phyloP scores from a whole-genome alignment of 371 early-diverging fungal genomes.

The Zychaea mexicana region DNA sequence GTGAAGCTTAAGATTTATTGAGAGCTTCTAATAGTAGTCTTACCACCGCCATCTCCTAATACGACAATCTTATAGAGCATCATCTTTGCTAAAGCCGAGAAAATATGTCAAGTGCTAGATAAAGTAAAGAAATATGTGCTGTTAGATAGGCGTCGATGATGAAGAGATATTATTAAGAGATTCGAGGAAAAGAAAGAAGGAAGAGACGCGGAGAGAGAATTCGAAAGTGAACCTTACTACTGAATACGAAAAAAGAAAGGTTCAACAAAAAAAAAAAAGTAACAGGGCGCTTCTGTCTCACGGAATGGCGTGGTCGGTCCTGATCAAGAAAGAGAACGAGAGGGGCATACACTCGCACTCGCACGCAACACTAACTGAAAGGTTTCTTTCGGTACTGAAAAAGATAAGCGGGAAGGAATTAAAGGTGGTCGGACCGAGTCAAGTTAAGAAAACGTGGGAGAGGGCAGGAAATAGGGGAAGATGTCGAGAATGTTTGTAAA shows the following conservation, averaged over 20 bases:
- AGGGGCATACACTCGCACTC: background rate
- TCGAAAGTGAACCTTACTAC: background rate
- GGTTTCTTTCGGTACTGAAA: too few species aligned
- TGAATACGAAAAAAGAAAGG: background rate
- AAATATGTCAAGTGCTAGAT: too few species aligned
- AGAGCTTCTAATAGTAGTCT: constrained; percentile 12
- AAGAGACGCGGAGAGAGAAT: background rate
- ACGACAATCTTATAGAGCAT: constrained; percentile 25
- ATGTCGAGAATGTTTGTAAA: too few species aligned
- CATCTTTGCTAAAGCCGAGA: too few species aligned
- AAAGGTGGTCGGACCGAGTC: too few species aligned
- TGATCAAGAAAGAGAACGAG: too few species aligned
- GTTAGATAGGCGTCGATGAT: background rate
- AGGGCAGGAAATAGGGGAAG: too few species aligned
- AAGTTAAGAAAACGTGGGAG: too few species aligned
- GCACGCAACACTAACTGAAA: too few species aligned
- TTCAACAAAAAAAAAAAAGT: too few species aligned
- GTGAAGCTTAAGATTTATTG: too few species aligned
- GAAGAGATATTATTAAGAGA: background rate
- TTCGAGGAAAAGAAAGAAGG: background rate
- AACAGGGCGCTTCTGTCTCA: background rate
- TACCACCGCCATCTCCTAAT: constrained; percentile 28
- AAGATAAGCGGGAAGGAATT: too few species aligned
- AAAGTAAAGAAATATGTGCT: background rate
- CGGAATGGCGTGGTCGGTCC: background rate